These are phyloP conservation scores for Osmanthus fragrans DNA, from an alignment of 257 asterid species.

Conservation along the genomic window DNA sequence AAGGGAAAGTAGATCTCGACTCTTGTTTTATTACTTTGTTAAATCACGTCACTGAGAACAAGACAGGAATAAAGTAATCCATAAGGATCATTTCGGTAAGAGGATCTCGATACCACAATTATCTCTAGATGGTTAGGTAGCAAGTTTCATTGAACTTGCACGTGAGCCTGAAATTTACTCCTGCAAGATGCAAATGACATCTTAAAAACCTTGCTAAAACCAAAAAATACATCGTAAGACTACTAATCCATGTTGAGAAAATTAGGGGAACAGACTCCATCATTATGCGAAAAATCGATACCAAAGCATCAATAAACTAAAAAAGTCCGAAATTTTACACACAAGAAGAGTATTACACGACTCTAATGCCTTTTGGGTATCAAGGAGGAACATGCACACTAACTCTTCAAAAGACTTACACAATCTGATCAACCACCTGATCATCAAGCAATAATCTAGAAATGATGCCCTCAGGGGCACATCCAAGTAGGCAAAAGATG, in stretches of 20 bases:
- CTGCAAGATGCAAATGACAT: background rate
- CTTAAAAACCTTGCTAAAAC: background rate
- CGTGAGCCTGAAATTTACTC: background rate
- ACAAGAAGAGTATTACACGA: too few relatives aligned
- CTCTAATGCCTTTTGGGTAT: too few relatives aligned
- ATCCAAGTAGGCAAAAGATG: too few relatives aligned
- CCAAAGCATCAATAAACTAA: background rate
- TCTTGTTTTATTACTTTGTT: too few relatives aligned
- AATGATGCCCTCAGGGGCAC: too few relatives aligned
- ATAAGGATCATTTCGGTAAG: background rate
- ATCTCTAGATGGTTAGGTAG: too few relatives aligned
- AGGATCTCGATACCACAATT: background rate
- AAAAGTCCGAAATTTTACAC: too few relatives aligned
- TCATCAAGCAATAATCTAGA: conserved; percentile 1
- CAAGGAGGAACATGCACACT: background rate
- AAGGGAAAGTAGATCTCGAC: too few relatives aligned
- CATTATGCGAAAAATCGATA: background rate
- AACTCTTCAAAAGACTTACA: background rate
- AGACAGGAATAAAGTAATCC: background rate
- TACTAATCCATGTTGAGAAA: background rate
- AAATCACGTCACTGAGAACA: too few relatives aligned
- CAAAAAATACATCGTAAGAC: background rate
- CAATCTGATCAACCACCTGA: background rate
- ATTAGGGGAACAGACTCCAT: background rate
- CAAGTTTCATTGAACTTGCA: too few relatives aligned